Evolutionary conservation across 768 basidiomycete genomes (phyloP).

Genomic region (Tylopilus rubrobrunneus): DNA sequence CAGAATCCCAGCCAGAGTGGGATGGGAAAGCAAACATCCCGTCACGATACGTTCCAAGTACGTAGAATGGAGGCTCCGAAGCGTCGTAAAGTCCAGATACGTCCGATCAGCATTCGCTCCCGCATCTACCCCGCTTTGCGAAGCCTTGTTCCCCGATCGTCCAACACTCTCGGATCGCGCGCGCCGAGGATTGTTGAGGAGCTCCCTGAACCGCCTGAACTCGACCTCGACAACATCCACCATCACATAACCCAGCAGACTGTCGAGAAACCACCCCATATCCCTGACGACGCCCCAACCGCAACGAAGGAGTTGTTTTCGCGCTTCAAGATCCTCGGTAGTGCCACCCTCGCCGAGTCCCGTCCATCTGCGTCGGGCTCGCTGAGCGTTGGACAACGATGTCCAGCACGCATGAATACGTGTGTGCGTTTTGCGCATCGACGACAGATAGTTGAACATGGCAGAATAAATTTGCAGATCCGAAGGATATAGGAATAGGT

Average conservation of each 20-base stretch:
- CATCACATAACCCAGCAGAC: conserved; percentile 80
- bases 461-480: conserved; percentile 73
- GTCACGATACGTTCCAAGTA: conserved; percentile 78
- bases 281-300: conserved; percentile 85
- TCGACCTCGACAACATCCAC: conserved; percentile 87
- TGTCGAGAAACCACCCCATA: conserved; percentile 92
- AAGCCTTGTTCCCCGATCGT: conserved; percentile 6
- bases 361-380: conserved; percentile 81
- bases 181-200: conserved; percentile 36
- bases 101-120: conserved; percentile 25
- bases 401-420: conserved; percentile 81
- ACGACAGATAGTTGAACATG: conserved; percentile 79
- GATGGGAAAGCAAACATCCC: conserved; percentile 74
- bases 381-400: conserved; percentile 79
- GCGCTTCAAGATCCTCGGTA: conserved; percentile 59
- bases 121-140: conserved; percentile 15
- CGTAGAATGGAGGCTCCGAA: conserved; percentile 76
- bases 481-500: conserved; percentile 77
- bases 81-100: conserved; percentile 78
- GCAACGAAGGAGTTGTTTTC: conserved; percentile 64
- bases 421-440: conserved; percentile 80
- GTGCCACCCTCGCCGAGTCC: conserved; percentile 85
- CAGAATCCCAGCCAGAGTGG: conserved; percentile 55
- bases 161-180: conserved; percentile 20
- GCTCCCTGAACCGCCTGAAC: conserved; percentile 64